Percentiles rank a stretch among this genome's conserved stretches.
Evolutionary conservation across 2,329 filamentous ascomycete genomes (phyloP).

Genomic region (Curvularia eragrostidis): DNA sequence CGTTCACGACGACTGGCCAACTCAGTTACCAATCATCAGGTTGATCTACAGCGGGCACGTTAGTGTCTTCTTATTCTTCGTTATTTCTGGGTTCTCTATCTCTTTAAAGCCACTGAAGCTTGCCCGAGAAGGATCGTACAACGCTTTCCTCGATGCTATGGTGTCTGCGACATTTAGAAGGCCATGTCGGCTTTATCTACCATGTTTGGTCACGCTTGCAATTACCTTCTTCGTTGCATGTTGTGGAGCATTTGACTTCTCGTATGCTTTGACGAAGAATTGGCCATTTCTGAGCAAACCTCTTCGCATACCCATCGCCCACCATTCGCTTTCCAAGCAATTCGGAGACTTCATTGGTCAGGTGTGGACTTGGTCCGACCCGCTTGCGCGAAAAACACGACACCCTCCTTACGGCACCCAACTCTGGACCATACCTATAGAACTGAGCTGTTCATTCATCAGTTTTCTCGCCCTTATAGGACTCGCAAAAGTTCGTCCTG

Average conservation of each 20-base stretch:
- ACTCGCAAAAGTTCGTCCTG: neutral
- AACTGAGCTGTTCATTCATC: neutral
- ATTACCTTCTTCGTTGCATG: neutral
- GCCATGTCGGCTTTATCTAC: neutral
- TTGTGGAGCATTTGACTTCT: neutral
- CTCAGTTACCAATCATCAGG: neutral
- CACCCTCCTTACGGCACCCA: neutral
- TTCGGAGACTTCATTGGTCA: neutral
- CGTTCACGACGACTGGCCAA: neutral
- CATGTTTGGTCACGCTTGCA: neutral
- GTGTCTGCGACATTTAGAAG: neutral
- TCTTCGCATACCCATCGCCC: neutral
- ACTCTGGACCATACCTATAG: neutral
- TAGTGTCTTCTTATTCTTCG: neutral
- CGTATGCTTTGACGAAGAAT: neutral
- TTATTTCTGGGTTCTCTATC: neutral
- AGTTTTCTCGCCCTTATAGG: neutral
- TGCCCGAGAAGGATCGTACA: neutral
- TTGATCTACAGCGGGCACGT: neutral
- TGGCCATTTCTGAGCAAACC: neutral
- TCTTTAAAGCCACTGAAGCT: neutral
- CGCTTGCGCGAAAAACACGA: neutral
- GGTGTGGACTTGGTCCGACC: neutral
- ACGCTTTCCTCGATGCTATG: neutral
- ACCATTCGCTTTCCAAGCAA: neutral